phyloP scores from a whole-genome alignment of 1,284 basidiomycete genomes.

The Microbotryomycetes sp. region DNA sequence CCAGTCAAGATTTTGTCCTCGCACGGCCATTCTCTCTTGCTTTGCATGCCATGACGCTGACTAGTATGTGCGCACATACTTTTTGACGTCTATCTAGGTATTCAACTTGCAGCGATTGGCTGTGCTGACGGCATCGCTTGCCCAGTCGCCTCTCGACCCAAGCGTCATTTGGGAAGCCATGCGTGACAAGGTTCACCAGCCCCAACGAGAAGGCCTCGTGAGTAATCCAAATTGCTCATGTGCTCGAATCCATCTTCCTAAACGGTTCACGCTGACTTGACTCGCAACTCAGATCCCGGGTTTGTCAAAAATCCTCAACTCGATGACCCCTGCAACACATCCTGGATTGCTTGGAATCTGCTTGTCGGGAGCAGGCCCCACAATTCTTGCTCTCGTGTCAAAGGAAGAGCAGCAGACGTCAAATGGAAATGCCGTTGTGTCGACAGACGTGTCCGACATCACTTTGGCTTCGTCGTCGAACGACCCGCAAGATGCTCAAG shows the following conservation, averaged over 20 bases:
- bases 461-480: conserved; percentile 9
- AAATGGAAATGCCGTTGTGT: conserved; percentile 2
- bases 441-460: conserved; percentile 19
- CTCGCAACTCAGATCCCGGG: conserved; percentile 76
- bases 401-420: conserved; percentile 12
- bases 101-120: conserved; percentile 97
- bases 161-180: conserved; percentile 97
- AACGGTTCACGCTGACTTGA: not conserved
- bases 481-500: conserved; percentile 4
- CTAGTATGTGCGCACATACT: conserved; percentile 3
- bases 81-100: conserved; percentile 54
- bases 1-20: too few relatives aligned
- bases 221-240: conserved; percentile 36
- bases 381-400: conserved; percentile 80
- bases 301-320: conserved; percentile 78
- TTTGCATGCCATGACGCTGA: not conserved
- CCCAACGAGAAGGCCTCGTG: conserved; percentile 82
- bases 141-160: conserved; percentile 81
- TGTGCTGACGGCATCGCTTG: conserved; percentile 93
- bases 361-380: conserved; percentile 94
- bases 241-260: not conserved
- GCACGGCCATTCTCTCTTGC: not conserved
- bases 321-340: conserved; percentile 79
- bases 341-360: conserved; percentile 94
- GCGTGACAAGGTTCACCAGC: conserved; percentile 98